These are phyloP conservation scores for Cryptosporidium sp. DNA, from an alignment of 169 alveolate species.

Conservation along the genomic window DNA sequence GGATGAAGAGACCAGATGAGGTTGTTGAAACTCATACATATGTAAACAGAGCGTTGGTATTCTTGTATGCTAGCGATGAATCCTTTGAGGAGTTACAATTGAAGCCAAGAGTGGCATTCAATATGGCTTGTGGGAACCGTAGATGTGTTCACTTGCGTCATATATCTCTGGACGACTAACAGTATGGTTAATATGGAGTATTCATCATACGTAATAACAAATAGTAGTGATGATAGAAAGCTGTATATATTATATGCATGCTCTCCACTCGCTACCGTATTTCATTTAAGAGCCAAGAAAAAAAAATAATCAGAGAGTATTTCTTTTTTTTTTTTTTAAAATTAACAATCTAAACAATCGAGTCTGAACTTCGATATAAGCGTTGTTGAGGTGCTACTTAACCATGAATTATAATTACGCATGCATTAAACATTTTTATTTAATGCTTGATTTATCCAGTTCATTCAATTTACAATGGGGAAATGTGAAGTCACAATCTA, in stretches of 20 bases:
- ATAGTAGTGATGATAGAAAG: neutral
- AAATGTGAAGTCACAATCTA: neutral
- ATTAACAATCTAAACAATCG: neutral
- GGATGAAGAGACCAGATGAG: conserved; percentile 87
- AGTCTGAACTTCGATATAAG: neutral
- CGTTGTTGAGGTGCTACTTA: neutral
- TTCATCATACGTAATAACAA: neutral
- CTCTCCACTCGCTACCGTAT: neutral
- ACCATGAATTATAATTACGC: neutral
- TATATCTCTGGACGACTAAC: conserved; percentile 86
- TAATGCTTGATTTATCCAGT: neutral
- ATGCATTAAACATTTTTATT: no score
- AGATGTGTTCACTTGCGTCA: conserved; percentile 91
- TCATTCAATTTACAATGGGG: neutral
- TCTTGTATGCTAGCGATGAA: conserved; percentile 90
- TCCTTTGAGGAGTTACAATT: conserved; percentile 89
- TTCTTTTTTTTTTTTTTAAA: no score
- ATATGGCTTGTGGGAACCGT: conserved; percentile 91
- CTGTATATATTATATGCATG: conserved; percentile 3
- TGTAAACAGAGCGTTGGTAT: conserved; percentile 90
- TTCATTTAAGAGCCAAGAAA: neutral
- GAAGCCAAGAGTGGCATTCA: conserved; percentile 87
- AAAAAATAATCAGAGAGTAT: no score
- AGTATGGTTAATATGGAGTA: neutral
- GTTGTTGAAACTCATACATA: conserved; percentile 86